These are phyloP conservation scores for Hymenoscyphus salicellus DNA, from an alignment of 2,329 filamentous ascomycete species.

Conservation along the genomic window DNA sequence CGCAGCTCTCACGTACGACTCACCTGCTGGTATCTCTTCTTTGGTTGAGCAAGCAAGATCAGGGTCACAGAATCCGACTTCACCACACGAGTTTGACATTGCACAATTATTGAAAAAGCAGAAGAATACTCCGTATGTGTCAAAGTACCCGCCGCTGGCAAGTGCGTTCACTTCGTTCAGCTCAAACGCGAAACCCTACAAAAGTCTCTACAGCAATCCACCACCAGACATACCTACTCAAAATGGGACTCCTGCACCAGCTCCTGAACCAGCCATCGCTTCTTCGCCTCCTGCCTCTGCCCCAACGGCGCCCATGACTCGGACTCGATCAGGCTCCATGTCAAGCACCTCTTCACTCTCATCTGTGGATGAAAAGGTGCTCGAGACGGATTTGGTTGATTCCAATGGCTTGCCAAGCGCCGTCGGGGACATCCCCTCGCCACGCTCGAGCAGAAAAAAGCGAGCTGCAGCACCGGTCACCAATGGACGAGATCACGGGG, in stretches of 20 bases:
- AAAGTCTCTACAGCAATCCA: not conserved
- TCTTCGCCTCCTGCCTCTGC: not conserved
- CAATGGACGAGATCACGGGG: not conserved
- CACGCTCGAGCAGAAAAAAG: not conserved
- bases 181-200: not conserved
- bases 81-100: slow-evolving; percentile 10
- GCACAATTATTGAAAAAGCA: slow-evolving; percentile 14
- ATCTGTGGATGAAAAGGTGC: slow-evolving; percentile 35
- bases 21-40: not conserved
- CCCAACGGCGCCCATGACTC: not conserved
- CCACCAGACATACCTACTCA: not conserved
- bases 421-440: not conserved
- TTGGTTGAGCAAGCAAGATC: slow-evolving; percentile 8
- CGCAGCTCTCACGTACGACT: slow-evolving; percentile 13
- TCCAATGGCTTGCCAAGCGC: slow-evolving; percentile 5
- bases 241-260: not conserved
- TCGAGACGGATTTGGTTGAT: slow-evolving; percentile 13
- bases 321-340: slow-evolving; percentile 27
- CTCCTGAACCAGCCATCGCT: not conserved
- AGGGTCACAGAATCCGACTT: slow-evolving; percentile 1
- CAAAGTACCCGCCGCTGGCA: not conserved
- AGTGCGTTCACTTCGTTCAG: not conserved
- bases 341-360: slow-evolving; percentile 40
- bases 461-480: not conserved
- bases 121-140: slow-evolving; percentile 9